Percentiles rank a stretch among this genome's conserved stretches.
Conservation (phyloP, 2,329 filamentous ascomycete species). For the Monosporascus sp. region DNA sequence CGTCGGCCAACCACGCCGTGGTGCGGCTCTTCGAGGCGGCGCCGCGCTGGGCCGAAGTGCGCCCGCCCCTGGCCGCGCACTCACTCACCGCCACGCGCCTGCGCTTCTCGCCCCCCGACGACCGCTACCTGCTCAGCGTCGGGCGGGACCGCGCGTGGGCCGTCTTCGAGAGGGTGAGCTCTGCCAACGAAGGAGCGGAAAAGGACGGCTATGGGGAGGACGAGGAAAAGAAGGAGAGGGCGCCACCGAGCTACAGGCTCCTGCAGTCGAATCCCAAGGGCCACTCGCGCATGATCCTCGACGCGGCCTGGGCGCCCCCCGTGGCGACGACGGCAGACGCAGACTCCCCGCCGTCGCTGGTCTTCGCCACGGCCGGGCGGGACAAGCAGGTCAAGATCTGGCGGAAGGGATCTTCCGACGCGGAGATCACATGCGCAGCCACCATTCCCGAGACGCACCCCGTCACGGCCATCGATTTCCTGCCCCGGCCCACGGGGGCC, state of each 20-base stretch:
- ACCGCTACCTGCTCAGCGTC: conserved; percentile 74
- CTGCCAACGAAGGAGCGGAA: conserved; percentile 17
- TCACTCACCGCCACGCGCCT: conserved; percentile 80
- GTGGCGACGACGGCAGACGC: conserved; percentile 21
- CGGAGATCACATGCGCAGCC: conserved; percentile 45
- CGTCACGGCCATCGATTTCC: conserved; percentile 68
- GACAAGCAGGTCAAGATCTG: conserved; percentile 82
- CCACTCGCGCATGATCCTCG: conserved; percentile 88
- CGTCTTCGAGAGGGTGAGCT: conserved; percentile 57
- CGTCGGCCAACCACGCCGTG: conserved; percentile 88
- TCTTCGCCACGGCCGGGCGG: conserved; percentile 83
- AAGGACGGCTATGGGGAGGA: neutral
- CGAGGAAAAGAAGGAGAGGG: neutral
- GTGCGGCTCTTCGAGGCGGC: conserved; percentile 85
- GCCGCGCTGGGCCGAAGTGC: conserved; percentile 75
- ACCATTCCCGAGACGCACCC: conserved; percentile 52
- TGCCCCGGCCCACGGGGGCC: conserved; percentile 29
- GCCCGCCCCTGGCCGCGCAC: conserved; percentile 78
- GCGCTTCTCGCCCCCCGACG: conserved; percentile 66
- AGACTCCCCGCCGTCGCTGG: conserved; percentile 19
- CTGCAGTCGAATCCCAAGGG: conserved; percentile 71
- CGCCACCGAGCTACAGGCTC: conserved; percentile 45
- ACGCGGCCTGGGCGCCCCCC: conserved; percentile 72
- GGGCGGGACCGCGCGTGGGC: conserved; percentile 90
- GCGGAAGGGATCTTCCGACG: conserved; percentile 27